Percentiles rank a stretch among this genome's conserved stretches.
Evolutionary conservation across 2,329 filamentous ascomycete genomes (phyloP).

Genomic region (Helminthosporium solani): DNA sequence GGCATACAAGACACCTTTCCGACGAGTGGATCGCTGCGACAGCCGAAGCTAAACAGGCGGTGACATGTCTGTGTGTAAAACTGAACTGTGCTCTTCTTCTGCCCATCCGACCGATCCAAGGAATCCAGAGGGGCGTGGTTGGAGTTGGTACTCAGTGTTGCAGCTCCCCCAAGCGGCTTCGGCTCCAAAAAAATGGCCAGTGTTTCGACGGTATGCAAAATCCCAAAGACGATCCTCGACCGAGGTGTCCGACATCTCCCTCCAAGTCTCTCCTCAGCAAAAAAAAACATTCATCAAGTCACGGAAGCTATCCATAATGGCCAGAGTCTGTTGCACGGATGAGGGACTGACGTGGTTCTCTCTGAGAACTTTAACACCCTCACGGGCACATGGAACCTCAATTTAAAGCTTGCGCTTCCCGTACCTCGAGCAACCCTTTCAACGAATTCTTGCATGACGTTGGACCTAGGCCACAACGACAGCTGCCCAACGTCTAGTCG

Average conservation of each 20-base stretch:
- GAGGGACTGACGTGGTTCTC: conserved; percentile 74
- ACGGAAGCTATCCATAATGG: conserved; percentile 59
- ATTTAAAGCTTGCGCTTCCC: conserved; percentile 49
- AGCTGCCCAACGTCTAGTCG: conserved; percentile 58
- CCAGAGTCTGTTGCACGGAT: conserved; percentile 73
- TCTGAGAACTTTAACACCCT: conserved; percentile 69
- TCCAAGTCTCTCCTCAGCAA: conserved; percentile 50
- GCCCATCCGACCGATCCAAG: conserved; percentile 29
- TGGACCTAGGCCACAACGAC: conserved; percentile 19
- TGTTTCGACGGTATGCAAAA: conserved; percentile 37
- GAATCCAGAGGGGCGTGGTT: conserved; percentile 27
- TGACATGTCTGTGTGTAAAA: conserved; percentile 50
- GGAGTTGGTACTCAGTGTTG: conserved; percentile 39
- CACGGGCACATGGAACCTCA: conserved; percentile 70
- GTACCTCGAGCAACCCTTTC: conserved; percentile 51
- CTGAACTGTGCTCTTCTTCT: conserved; percentile 43
- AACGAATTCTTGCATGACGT: conserved; percentile 20
- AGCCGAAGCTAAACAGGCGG: conserved; percentile 28
- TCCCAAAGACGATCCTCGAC: conserved; percentile 54
- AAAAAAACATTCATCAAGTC: conserved; percentile 41
- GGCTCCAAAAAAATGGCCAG: conserved; percentile 9
- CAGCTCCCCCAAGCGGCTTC: conserved; percentile 28
- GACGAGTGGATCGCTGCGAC: conserved; percentile 56
- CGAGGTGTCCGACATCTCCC: conserved; percentile 54
- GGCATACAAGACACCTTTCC: conserved; percentile 51